Conservation (phyloP, 1,139 yeast genomes). For the Blastobotrys raffinosifermentans region DNA sequence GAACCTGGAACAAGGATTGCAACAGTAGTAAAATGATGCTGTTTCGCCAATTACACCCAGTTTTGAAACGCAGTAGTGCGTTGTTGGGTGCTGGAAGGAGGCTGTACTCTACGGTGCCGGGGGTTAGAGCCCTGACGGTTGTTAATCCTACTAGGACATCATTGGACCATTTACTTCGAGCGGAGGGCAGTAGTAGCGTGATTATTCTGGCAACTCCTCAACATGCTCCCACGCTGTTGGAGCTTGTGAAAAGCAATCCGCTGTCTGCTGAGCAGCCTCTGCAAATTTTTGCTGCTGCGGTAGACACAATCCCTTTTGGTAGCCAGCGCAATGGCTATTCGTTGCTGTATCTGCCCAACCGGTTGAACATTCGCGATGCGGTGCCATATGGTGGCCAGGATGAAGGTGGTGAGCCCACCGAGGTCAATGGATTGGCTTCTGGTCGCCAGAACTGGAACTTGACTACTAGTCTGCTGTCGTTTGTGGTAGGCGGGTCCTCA, state of each 20-base stretch:
- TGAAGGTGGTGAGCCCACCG: neutral
- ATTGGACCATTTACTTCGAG: neutral
- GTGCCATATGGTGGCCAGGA: constrained; percentile 11
- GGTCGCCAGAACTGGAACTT: constrained; percentile 27
- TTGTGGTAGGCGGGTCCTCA: constrained; percentile 11
- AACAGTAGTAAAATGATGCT: too few relatives aligned
- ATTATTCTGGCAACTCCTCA: constrained; percentile 29
- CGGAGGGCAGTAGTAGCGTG: constrained; percentile 13
- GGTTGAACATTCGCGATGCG: constrained; percentile 20
- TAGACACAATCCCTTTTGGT: constrained; percentile 31
- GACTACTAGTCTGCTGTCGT: constrained; percentile 20
- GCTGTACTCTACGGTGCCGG: too few relatives aligned
- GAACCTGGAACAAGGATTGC: too few relatives aligned
- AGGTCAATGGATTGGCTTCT: constrained; percentile 13
- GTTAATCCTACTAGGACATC: constrained; percentile 15
- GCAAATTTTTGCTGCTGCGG: constrained; percentile 27
- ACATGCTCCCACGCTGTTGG: constrained; percentile 13
- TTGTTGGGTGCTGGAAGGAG: too few relatives aligned
- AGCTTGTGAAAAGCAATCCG: constrained; percentile 6
- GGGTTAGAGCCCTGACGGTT: too few relatives aligned
- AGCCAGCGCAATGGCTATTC: constrained; percentile 30
- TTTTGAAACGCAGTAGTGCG: too few relatives aligned
- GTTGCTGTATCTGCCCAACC: constrained; percentile 19
- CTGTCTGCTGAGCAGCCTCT: constrained; percentile 4
- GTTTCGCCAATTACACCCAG: too few relatives aligned